Evolutionary conservation across 148 eudicot species (phyloP), one percentile per base, ranked within the genome.

Genomic region (Beta vulgaris): DNA sequence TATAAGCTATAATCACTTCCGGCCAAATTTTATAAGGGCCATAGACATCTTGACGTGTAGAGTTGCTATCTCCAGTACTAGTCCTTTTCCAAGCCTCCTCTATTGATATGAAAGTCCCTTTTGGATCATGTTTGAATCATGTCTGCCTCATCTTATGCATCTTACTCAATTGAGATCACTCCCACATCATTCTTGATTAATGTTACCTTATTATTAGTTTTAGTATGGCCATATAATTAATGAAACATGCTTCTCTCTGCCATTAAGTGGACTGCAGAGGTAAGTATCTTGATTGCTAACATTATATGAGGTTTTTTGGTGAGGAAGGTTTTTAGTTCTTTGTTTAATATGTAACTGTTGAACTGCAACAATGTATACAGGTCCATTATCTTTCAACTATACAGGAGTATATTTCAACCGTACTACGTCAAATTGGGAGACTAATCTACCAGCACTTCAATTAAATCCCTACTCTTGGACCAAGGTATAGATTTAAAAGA

Each of bases 381-480:
- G 70, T 67, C 70, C 70, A 67, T 67, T 67, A 67, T 67, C 70
- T 26, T 67, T 67, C 21, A 67, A 67, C 51, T 67, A 67, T 43
- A 67, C 70, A 12, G 70, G 70, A n/a, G 32, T 42, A 67, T 4
- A 39, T 10, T 67, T 67, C 31, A 67, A 67, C 44, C 49, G 32
- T 40, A 40, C 31, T 40, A 67, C 70, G 14, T 23, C 44, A 12
- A 42, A 32, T 40, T 67, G 70, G 70, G 70, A 67, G 32, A 67
- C 70, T 40, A 34, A 67, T 67, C 51, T 67, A 67, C 70, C 70
- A 5, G 34, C 34, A 4, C 70, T 67, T 40, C 70, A 67, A 15
- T 23, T 67, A 40, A 67, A 67, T 67, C 70, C 70, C 31, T 23
- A 67, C 51, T 40, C 70, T 25, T 67, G 70, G 70, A 67, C 49